Evolutionary conservation across 768 basidiomycete species (phyloP).

Genomic region (Boletus tomentosulus): DNA sequence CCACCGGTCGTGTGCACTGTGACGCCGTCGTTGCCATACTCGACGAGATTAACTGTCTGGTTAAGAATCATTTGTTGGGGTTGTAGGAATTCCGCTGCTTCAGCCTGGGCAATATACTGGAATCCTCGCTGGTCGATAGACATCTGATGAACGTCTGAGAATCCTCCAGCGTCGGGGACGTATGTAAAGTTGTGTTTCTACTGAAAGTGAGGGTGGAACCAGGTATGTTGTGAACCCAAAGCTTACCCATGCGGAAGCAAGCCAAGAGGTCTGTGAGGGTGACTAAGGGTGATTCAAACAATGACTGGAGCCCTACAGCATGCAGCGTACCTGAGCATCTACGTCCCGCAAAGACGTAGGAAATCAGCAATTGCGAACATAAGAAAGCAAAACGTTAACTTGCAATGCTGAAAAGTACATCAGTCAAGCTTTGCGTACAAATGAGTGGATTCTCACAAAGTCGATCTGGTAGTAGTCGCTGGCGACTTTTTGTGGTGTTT

Average conservation of each 20-base stretch:
- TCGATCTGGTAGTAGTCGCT: conserved; percentile 56
- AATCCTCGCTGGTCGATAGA: conserved; percentile 62
- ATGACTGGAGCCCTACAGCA: neutral
- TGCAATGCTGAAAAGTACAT: conserved; percentile 24
- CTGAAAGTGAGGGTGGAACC: neutral
- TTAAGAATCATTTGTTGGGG: conserved; percentile 46
- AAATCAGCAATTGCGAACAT: neutral
- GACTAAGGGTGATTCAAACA: conserved; percentile 41
- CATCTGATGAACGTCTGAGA: conserved; percentile 50
- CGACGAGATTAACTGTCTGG: conserved; percentile 45
- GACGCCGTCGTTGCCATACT: conserved; percentile 44
- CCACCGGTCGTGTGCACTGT: conserved; percentile 47
- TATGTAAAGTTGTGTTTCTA: conserved; percentile 62
- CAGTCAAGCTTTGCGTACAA: neutral
- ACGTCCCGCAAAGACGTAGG: conserved; percentile 26
- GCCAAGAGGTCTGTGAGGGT: conserved; percentile 59
- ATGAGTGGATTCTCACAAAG: conserved; percentile 19
- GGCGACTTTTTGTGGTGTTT: conserved; percentile 43
- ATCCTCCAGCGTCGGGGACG: conserved; percentile 50
- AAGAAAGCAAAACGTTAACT: conserved; percentile 21
- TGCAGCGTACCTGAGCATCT: conserved; percentile 27
- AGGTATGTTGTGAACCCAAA: neutral
- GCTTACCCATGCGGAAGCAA: conserved; percentile 59
- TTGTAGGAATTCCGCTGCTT: conserved; percentile 53
- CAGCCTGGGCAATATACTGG: conserved; percentile 50